phyloP scores from a whole-genome alignment of 768 basidiomycete species.

The Agaricus subrufescens region DNA sequence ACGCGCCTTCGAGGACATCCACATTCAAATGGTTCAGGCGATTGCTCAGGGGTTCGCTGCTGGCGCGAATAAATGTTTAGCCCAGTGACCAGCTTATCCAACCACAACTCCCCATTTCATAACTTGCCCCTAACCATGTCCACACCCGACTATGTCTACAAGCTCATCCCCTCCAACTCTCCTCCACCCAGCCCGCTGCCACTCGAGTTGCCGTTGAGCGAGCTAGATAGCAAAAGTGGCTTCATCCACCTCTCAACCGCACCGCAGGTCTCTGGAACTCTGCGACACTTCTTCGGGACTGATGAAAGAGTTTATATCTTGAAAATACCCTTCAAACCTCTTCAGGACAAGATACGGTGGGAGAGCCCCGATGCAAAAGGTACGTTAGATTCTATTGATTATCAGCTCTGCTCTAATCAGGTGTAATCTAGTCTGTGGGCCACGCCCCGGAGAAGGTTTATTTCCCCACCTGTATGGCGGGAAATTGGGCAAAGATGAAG shows the following conservation, averaged over 20 bases:
- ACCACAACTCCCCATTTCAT: not conserved
- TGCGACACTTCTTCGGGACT: slow-evolving; percentile 39
- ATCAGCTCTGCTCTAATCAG: not conserved
- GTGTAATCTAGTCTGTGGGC: slow-evolving; percentile 30
- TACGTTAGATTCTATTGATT: not conserved
- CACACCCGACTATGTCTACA: slow-evolving; percentile 57
- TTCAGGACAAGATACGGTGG: slow-evolving; percentile 42
- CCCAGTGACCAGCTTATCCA: too few species aligned
- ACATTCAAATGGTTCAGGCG: too few species aligned
- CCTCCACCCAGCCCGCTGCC: slow-evolving; percentile 40
- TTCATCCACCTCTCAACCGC: slow-evolving; percentile 57
- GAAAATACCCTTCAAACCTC: slow-evolving; percentile 33
- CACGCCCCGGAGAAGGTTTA: slow-evolving; percentile 37
- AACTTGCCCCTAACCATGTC: not conserved
- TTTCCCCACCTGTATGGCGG: slow-evolving; percentile 56
- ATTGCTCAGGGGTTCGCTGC: too few species aligned
- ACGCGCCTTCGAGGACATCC: too few species aligned
- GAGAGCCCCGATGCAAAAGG: slow-evolving; percentile 34
- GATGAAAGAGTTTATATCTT: slow-evolving; percentile 37
- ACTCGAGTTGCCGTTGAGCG: slow-evolving; percentile 41
- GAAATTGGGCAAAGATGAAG: slow-evolving; percentile 37
- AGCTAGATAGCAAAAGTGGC: slow-evolving; percentile 38
- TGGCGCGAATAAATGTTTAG: too few species aligned
- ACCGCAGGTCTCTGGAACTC: slow-evolving; percentile 41
- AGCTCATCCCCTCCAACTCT: slow-evolving; percentile 42